Percentiles rank a stretch among this genome's conserved stretches.
Evolutionary conservation across 1,284 basidiomycete species (phyloP).

Genomic region (Xerocomus minutiporus): DNA sequence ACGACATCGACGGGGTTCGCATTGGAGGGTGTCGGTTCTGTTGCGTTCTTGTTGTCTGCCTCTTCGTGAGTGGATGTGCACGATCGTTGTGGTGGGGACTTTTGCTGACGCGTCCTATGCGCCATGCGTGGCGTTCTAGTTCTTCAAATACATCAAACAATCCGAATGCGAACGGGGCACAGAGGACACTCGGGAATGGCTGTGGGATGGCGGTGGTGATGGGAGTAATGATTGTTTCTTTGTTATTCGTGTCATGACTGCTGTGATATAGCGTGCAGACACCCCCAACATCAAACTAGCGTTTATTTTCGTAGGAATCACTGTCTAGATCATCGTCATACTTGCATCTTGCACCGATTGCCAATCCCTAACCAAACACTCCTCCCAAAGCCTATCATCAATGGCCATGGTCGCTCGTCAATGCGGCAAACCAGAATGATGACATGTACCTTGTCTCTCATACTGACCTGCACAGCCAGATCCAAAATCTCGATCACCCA

Average conservation of each 20-base stretch:
- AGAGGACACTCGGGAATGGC: not conserved
- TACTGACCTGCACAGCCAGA: not conserved
- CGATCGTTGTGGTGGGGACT: not conserved
- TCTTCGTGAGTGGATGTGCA: slow-evolving; percentile 13
- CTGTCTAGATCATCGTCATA: not conserved
- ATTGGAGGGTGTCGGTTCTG: slow-evolving; percentile 21
- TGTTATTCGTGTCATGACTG: slow-evolving; percentile 3
- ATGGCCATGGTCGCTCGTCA: too few relatives aligned
- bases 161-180: not conserved
- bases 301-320: not conserved
- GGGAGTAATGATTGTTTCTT: not conserved
- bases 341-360: too few relatives aligned
- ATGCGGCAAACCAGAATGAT: too few relatives aligned
- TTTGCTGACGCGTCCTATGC: not conserved
- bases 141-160: not conserved
- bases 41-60: slow-evolving; percentile 17
- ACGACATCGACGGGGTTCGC: slow-evolving; percentile 13
- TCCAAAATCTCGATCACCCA: not conserved
- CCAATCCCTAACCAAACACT: too few relatives aligned
- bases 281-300: not conserved
- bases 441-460: too few relatives aligned
- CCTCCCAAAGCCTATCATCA: too few relatives aligned
- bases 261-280: not conserved
- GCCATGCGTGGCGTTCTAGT: not conserved
- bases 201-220: not conserved